Evolutionary conservation across 2,329 filamentous ascomycete species (phyloP), one percentile per base, ranked within the genome.

Genomic region (Dryadomyces quercivorus): DNA sequence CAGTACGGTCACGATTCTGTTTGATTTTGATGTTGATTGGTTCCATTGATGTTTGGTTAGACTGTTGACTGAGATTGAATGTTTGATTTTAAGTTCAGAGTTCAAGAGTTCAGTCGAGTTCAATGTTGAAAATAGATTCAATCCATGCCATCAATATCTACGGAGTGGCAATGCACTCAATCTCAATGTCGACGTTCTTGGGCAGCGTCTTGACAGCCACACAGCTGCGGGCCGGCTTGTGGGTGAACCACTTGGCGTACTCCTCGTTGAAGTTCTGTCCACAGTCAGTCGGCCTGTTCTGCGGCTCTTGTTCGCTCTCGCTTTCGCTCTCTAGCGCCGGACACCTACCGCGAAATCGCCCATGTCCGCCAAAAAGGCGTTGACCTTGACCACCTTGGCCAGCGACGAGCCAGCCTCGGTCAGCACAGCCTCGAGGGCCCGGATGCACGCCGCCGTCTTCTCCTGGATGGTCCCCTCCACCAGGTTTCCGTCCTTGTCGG

Each of bases 311-410:
- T 5, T 31, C 21, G 5, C 13, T 26, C 34, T 31, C 3, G 7
- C 15, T 22, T 4, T 45, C 51, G 8, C 13, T 48, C 47, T 42
- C 18, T 40, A 15, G 44, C n/a, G 47, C 8, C 12, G 9, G n/a
- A 10, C 3, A 66, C 75, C 61, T 65, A 78, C 76, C 51, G 79
- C 83, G 66, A 97, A 97, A 72, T 93, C 78, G 59, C 77, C 80
- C 92, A 97, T 97, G 70, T 94, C 86, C 51, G 86, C 85, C 58
- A 97, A 74, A 78, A 96, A 97, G 66, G 95, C 85, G 67, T 84
- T 88, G 63, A 90, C 86, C 79, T 96, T 95, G 72, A 96, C 87
- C 49, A 95, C 85, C 70, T 84, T 87, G 59, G 80, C 71, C 56
- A 97, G 78, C 52, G 78, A 81, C 21, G 86, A 91, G 53, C 88